Conservation (phyloP, 495 filamentous ascomycete species). For the Pseudevernia furfuracea region DNA sequence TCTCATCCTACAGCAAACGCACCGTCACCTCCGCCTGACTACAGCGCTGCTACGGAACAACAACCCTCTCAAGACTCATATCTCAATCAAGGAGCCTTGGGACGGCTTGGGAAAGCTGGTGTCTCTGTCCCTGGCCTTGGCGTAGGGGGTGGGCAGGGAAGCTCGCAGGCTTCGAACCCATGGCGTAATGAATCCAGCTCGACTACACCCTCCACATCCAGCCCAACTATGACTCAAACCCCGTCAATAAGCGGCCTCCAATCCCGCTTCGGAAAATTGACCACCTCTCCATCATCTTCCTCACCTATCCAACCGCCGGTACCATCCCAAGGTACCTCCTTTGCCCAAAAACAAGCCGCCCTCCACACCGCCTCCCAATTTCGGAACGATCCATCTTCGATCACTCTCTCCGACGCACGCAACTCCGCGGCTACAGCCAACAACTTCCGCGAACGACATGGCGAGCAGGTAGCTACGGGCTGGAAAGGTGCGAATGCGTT, state of each 20-base stretch:
- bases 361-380: constrained; percentile 49
- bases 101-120: constrained; percentile 65
- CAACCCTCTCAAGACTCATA: constrained; percentile 32
- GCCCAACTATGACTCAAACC: constrained; percentile 8
- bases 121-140: constrained; percentile 76
- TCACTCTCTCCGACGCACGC: constrained; percentile 49
- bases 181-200: constrained; percentile 12
- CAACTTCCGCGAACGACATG: constrained; percentile 67
- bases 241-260: constrained; percentile 47
- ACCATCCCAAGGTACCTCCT: constrained; percentile 41
- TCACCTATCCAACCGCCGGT: constrained; percentile 24
- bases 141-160: constrained; percentile 42
- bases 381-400: constrained; percentile 49
- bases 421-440: constrained; percentile 53
- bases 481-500: constrained; percentile 51
- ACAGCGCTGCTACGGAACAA: constrained; percentile 33
- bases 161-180: constrained; percentile 15
- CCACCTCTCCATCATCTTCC: constrained; percentile 31
- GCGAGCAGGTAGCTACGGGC: constrained; percentile 62
- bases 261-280: constrained; percentile 56
- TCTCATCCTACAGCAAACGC: constrained; percentile 38
- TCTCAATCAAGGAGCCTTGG: constrained; percentile 62
- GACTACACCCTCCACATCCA: constrained; percentile 23
- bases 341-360: constrained; percentile 55
- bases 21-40: constrained; percentile 47